Conservation (phyloP, 192 early-diverging fungal genomes). For the Gonapodya sp. region DNA sequence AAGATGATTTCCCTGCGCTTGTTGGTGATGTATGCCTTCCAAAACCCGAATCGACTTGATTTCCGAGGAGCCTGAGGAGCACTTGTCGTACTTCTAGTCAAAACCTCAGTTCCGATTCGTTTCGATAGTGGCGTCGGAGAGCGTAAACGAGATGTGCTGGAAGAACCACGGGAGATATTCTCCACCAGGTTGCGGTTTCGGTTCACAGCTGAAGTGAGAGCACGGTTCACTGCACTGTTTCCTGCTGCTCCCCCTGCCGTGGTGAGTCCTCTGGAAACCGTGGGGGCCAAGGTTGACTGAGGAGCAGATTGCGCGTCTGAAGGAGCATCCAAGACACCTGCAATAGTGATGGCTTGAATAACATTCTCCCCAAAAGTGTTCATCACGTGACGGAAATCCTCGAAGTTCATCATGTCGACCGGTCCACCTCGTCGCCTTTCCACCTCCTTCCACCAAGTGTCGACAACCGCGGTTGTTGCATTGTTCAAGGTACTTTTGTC, state of each 20-base stretch:
- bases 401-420: not conserved
- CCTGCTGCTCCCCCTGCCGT: not conserved
- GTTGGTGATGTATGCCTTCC: not conserved
- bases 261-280: not conserved
- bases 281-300: not conserved
- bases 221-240: not conserved
- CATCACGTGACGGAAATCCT: not conserved
- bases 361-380: not conserved
- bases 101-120: not conserved
- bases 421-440: not conserved
- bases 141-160: not conserved
- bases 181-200: not conserved
- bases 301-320: no score
- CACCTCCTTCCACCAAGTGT: not conserved
- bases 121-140: not conserved
- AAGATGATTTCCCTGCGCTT: not conserved
- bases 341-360: not conserved
- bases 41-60: not conserved
- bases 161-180: not conserved
- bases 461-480: not conserved
- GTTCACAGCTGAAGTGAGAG: not conserved
- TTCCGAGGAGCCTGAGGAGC: not conserved
- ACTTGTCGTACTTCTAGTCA: not conserved
- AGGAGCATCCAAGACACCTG: not conserved
- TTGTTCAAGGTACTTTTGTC: not conserved